Conservation (phyloP, 192 early-diverging fungal genomes). For the Entomortierella chlamydospora region DNA sequence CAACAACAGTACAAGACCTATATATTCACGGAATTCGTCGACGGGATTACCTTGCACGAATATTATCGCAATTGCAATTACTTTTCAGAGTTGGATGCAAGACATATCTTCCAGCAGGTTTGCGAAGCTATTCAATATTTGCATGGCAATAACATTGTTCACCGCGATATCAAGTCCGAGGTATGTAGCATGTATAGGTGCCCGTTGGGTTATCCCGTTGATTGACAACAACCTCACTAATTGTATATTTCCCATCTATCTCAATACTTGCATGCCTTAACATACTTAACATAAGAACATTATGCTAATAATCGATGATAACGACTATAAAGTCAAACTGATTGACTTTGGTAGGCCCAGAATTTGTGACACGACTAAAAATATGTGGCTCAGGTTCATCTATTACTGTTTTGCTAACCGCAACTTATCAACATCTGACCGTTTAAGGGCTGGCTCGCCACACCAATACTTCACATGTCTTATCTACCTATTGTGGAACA, state of each 20-base stretch:
- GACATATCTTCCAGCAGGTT: constrained; percentile 26
- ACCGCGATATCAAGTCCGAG: constrained; percentile 52
- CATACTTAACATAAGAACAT: constrained; percentile 27
- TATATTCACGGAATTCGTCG: constrained; percentile 36
- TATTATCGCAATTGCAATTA: not conserved
- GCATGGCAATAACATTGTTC: constrained; percentile 16
- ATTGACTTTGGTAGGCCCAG: constrained; percentile 48
- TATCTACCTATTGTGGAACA: constrained; percentile 28
- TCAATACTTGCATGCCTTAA: too few species aligned
- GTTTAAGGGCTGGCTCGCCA: constrained; percentile 26
- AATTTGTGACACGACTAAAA: not conserved
- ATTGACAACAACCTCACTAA: too few species aligned
- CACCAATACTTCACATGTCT: not conserved
- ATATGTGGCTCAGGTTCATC: too few species aligned
- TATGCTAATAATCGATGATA: too few species aligned
- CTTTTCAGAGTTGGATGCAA: constrained; percentile 6
- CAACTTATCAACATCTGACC: not conserved
- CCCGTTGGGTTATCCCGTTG: not conserved
- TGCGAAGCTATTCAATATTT: constrained; percentile 38
- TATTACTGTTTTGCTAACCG: not conserved
- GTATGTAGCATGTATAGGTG: not conserved
- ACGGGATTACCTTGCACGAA: constrained; percentile 7
- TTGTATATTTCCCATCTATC: not conserved
- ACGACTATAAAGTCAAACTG: constrained; percentile 5
- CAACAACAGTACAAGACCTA: not conserved